These are phyloP conservation scores for Neurospora sp. DNA, from an alignment of 495 filamentous ascomycete species.

Conservation along the genomic window DNA sequence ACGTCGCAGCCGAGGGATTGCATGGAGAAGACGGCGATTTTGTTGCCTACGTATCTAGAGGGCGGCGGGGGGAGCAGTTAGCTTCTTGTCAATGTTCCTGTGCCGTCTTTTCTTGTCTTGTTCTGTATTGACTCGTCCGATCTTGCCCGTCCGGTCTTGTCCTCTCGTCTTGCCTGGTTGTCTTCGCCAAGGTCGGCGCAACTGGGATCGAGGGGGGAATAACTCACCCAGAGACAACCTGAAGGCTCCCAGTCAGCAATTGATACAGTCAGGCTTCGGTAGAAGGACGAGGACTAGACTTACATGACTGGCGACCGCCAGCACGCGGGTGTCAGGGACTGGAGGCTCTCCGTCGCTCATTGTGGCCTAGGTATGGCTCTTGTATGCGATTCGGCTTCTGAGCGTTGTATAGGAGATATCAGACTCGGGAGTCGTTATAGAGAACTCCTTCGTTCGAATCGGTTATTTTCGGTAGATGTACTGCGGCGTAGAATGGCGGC, in stretches of 20 bases:
- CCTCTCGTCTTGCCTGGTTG: not conserved
- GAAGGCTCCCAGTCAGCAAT: constrained; percentile 25
- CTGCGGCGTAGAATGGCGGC: not conserved
- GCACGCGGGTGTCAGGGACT: constrained; percentile 76
- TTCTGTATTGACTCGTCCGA: not conserved
- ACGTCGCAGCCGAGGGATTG: constrained; percentile 91
- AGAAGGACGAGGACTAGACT: constrained; percentile 20
- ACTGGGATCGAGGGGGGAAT: not conserved
- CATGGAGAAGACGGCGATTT: constrained; percentile 87
- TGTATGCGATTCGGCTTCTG: not conserved
- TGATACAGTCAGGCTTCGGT: not conserved
- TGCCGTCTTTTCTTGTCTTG: not conserved
- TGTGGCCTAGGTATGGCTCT: not conserved
- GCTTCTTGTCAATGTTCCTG: no score
- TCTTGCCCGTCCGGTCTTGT: constrained; percentile 7
- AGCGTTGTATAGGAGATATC: not conserved
- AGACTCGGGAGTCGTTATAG: not conserved
- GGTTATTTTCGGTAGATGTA: not conserved
- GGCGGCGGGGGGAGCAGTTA: not conserved
- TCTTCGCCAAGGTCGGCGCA: not conserved
- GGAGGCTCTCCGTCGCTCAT: constrained; percentile 35
- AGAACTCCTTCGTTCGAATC: not conserved
- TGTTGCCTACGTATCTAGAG: constrained; percentile 70
- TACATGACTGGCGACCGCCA: constrained; percentile 98
- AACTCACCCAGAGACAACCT: constrained; percentile 75